A percentile compares a stretch with the other conserved stretches of the same genome.
Evolutionary conservation across 805 yeast genomes (phyloP).

Genomic region (Brettanomyces custersianus): DNA sequence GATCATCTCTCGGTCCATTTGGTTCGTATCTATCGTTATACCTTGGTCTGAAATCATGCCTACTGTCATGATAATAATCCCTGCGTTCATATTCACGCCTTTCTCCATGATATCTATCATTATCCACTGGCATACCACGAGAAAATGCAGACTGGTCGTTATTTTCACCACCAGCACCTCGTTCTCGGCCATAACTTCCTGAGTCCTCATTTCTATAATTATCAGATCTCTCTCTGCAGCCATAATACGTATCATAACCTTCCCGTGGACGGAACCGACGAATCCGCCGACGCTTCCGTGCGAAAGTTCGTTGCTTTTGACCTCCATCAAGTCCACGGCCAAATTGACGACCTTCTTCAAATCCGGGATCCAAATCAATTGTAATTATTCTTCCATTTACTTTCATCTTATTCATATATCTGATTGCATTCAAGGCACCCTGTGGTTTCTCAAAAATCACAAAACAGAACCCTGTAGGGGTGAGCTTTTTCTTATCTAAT

Average conservation of each 20-base stretch:
- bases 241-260: neutral
- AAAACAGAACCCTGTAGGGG: slow-evolving; percentile 97
- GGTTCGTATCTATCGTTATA: too few relatives aligned
- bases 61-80: too few relatives aligned
- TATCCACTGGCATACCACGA: too few relatives aligned
- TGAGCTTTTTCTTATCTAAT: slow-evolving; percentile 76
- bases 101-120: neutral
- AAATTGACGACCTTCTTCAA: slow-evolving; percentile 89
- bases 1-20: too few relatives aligned
- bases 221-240: neutral
- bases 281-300: slow-evolving; percentile 3
- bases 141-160: too few relatives aligned
- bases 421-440: slow-evolving; percentile 76
- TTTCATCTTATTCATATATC: slow-evolving; percentile 72
- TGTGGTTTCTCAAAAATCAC: slow-evolving; percentile 62
- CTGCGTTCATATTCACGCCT: slow-evolving; percentile 19
- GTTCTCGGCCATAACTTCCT: neutral
- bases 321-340: slow-evolving; percentile 94
- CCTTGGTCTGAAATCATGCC: too few relatives aligned
- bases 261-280: slow-evolving; percentile 1
- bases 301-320: slow-evolving; percentile 39
- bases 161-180: too few relatives aligned
- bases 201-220: neutral
- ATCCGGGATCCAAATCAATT: slow-evolving; percentile 94
- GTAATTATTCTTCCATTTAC: slow-evolving; percentile 76